Conservation (phyloP, 441 rosid genomes). For the Corymbia calophylla region DNA sequence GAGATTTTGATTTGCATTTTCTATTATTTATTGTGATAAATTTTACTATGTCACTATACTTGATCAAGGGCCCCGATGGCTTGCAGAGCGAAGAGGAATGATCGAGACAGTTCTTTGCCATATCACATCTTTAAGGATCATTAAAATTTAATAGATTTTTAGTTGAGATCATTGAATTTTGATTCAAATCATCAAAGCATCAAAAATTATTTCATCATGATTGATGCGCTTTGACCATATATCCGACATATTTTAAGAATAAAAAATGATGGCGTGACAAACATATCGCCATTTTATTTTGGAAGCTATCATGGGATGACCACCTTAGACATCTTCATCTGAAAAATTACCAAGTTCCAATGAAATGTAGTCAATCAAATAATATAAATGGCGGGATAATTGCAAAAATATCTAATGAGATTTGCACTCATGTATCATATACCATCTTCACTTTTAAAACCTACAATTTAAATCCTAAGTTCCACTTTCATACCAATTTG, state of each 20-base stretch:
- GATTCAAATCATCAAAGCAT: too few species aligned
- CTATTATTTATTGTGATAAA: too few species aligned
- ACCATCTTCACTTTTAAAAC: background rate
- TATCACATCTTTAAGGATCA: background rate
- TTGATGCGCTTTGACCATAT: fast-evolving
- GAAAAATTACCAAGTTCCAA: background rate
- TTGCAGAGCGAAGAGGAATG: too few species aligned
- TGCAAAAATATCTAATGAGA: background rate
- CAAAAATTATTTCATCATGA: background rate
- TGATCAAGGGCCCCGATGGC: background rate
- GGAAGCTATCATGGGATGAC: background rate
- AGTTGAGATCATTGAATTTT: background rate
- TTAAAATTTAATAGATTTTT: too few species aligned
- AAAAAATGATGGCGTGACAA: background rate
- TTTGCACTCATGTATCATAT: background rate
- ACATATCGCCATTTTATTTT: too few species aligned
- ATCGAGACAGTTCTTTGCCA: too few species aligned
- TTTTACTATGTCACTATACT: background rate
- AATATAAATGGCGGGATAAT: fast-evolving
- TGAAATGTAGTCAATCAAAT: fast-evolving
- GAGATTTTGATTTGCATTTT: background rate
- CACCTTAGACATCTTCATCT: fast-evolving
- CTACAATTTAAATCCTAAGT: background rate
- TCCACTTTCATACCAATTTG: background rate
- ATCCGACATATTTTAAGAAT: fast-evolving